These are phyloP conservation scores for Paramecium tetraurelia DNA, from an alignment of 73 alveolate genomes.

Conservation along the genomic window DNA sequence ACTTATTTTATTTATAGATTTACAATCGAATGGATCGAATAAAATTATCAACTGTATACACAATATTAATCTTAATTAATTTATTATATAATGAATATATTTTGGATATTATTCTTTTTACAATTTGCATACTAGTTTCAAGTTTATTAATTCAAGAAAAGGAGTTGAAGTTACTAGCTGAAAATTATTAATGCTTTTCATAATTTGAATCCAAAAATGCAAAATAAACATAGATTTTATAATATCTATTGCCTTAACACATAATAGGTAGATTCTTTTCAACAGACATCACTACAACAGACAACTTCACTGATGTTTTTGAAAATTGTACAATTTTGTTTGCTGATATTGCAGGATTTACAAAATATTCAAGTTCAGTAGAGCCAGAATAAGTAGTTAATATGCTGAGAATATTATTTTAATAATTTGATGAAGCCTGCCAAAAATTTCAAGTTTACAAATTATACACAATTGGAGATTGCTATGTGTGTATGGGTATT, in stretches of 20 bases:
- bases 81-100: neutral
- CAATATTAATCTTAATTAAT: neutral
- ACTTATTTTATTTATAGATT: neutral
- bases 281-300: neutral
- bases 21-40: neutral
- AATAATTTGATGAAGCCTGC: constrained; percentile 92
- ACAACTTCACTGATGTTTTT: constrained; percentile 79
- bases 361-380: constrained; percentile 71
- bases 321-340: constrained; percentile 91
- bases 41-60: neutral
- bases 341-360: constrained; percentile 93
- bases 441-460: constrained; percentile 88
- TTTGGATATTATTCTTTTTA: neutral
- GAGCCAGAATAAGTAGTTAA: constrained; percentile 90
- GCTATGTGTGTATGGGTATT: constrained; percentile 95
- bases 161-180: neutral
- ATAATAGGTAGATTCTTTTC: constrained; percentile 3
- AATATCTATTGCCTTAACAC: constrained; percentile 4
- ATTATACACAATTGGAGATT: constrained; percentile 97
- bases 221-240: neutral
- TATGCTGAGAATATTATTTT: constrained; percentile 87
- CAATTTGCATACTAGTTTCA: neutral
- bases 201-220: neutral
- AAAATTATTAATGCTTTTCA: neutral
- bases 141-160: neutral